These are phyloP conservation scores for Fennellomyces sp. DNA, from an alignment of 371 early-diverging fungal genomes.

Conservation along the genomic window DNA sequence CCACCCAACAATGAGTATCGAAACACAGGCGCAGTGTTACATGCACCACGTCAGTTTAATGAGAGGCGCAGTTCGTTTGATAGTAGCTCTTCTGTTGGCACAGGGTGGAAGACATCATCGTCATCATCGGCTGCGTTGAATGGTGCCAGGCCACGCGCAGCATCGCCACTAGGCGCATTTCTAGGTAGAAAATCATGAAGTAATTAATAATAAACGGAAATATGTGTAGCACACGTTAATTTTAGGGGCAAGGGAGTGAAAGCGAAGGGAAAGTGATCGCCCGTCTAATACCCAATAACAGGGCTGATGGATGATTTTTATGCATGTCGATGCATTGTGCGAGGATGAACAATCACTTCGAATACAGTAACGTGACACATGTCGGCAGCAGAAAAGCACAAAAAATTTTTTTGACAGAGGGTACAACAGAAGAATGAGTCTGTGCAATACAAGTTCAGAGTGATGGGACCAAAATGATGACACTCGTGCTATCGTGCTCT, in stretches of 20 bases:
- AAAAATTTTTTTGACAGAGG: neutral
- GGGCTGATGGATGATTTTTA: neutral
- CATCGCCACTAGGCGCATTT: neutral
- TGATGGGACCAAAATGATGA: too few species aligned
- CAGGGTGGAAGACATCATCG: conserved; percentile 1
- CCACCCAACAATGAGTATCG: neutral
- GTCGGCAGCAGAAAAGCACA: too few species aligned
- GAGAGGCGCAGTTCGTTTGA: neutral
- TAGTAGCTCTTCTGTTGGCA: neutral
- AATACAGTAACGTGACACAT: neutral
- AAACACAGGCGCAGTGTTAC: neutral
- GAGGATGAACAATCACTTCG: neutral
- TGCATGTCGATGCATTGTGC: conserved; percentile 2
- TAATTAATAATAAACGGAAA: neutral
- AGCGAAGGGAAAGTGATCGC: neutral
- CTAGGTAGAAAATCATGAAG: conserved; percentile 1
- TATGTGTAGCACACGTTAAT: neutral
- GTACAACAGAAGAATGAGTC: neutral
- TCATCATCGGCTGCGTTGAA: neutral
- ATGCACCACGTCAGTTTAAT: neutral
- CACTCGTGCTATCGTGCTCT: too few species aligned
- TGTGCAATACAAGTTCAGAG: neutral
- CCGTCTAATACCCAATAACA: too few species aligned
- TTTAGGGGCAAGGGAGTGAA: neutral
- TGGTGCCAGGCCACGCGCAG: neutral